Base-by-base conservation (phyloP, 2,329 filamentous ascomycete genomes). In the Ophiobolus disseminans region DNA sequence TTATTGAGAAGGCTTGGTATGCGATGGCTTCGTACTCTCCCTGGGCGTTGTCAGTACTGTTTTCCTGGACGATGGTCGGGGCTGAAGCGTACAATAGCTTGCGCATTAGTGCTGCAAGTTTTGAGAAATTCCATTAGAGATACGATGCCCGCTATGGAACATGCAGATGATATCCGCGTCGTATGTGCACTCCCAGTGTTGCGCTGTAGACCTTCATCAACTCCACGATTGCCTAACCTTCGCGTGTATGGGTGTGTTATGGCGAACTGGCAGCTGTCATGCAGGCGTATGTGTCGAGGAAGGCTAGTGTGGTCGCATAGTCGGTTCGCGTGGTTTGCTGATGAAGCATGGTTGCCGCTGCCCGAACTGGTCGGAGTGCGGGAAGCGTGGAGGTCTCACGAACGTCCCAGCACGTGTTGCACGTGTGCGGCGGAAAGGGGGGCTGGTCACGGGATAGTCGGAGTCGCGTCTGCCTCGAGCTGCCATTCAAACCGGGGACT, bases 71-170 rank as follows among this genome's bases (percentile, higher is more conserved):
- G 9, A 4, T 1, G 17, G 13, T 17, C 20, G 28, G n/a, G 5
- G 20, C 31, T n/a, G 17, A 16, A 13, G 21, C 65, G 40, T 53
- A 72, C 69, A 57, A 73, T 68, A 63, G 64, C 67, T 60, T 72
- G 69, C 64, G 69, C 70, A 66, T 72, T 73, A 28, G 70, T 72
- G 48, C 49, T 58, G 56, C 69, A 73, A 28, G 63, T 65, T 50
- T 63, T 71, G 62, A 70, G 64, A 69, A 70, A 69, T 67, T 73
- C 67, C 69, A 73, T 72, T 66, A 68, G 68, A 68, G 58, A 67
- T 59, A 57, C 53, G 56, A 48, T 40, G 50, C 62, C 58, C 58
- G 58, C 63, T 70, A 73, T 57, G 70, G 70, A 69, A 73, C 65
- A 56, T 63, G 57, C 67, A 64, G 55, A 58, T 73, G 70, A 60